phyloP scores from a whole-genome alignment of 2,329 filamentous ascomycete species.

The Fonsecaea pedrosoi region DNA sequence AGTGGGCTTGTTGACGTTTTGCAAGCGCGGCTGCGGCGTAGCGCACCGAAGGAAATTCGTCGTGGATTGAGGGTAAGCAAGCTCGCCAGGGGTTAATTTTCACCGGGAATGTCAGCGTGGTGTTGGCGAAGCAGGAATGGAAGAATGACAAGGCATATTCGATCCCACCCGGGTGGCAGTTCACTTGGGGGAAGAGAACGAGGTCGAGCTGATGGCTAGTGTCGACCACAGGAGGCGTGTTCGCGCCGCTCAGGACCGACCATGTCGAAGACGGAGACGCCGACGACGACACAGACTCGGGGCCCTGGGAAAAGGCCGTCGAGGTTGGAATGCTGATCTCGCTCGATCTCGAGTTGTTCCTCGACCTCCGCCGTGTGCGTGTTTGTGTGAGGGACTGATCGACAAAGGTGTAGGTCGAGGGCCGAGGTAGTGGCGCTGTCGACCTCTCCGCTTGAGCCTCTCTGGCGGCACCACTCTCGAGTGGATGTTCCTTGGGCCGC shows the following conservation, averaged over 20 bases:
- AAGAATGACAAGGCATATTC: conserved; percentile 32
- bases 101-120: conserved; percentile 34
- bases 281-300: conserved; percentile 10
- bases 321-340: background rate
- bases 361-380: conserved; percentile 18
- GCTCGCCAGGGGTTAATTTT: conserved; percentile 36
- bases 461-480: background rate
- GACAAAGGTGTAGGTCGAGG: conserved; percentile 33
- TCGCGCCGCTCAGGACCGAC: conserved; percentile 9
- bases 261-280: conserved; percentile 24
- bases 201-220: background rate
- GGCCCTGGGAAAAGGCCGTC: background rate
- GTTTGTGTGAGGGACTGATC: conserved; percentile 16
- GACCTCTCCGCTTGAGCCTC: background rate
- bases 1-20: conserved; percentile 34
- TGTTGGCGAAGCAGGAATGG: conserved; percentile 32
- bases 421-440: conserved; percentile 21
- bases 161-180: conserved; percentile 19
- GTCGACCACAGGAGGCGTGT: conserved; percentile 8
- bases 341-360: conserved; percentile 27
- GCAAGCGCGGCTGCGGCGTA: conserved; percentile 33
- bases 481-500: conserved; percentile 1
- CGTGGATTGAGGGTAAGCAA: conserved; percentile 28
- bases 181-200: conserved; percentile 19
- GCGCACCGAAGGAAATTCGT: conserved; percentile 32